Base-by-base conservation (phyloP, 768 basidiomycete species). In the Leucocoprinus birnbaumii region DNA sequence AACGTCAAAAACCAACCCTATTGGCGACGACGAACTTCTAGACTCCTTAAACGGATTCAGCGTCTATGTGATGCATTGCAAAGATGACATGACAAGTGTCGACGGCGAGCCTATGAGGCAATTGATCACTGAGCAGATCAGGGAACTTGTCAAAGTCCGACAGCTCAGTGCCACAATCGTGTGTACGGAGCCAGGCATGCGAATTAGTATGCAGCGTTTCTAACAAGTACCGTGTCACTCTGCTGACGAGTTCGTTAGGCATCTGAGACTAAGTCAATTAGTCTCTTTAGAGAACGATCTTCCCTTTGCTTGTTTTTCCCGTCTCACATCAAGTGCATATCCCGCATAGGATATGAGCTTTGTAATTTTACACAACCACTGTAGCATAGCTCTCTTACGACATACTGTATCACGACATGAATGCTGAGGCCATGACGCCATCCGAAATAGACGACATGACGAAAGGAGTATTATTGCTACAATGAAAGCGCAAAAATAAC, bases 1-100 rank as follows among this genome's bases (percentile, higher is more conserved):
- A 79, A 61, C 71, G 67, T 61, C 70, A 70, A 59, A 72, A 66
- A 67, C 61, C 58, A 74, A 76, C 47, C 65, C 77, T 26, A 58
- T 74, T 2, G 58, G 71, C 7, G 61, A 71, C 1, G 74, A 79
- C 8, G 78, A 80, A 24, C 61, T 86, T 27, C 70, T 71, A 3
- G 80, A 79, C 41, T 77, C 79, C 10, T 71, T 92, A 25, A 61
- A 69, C 3, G 88, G 85, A 9, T 63, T 92, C 26, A 73, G 76
- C 26, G 76, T 97, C n/a, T 92, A 82, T 66, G 73, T 97, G 53
- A 91, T 83, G 40, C 94, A 97, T 64, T 91, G 91, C 76, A 97
- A 98, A 66, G 91, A 92, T 57, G 77, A 81, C 42, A 69, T 87
- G 51, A 69, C 76, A n/a, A 67, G 68, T 13, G 70, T 71, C 18